These are phyloP conservation scores for Stephania cephalantha DNA, from an alignment of 164 flowering plant genomes.

Conservation along the genomic window DNA sequence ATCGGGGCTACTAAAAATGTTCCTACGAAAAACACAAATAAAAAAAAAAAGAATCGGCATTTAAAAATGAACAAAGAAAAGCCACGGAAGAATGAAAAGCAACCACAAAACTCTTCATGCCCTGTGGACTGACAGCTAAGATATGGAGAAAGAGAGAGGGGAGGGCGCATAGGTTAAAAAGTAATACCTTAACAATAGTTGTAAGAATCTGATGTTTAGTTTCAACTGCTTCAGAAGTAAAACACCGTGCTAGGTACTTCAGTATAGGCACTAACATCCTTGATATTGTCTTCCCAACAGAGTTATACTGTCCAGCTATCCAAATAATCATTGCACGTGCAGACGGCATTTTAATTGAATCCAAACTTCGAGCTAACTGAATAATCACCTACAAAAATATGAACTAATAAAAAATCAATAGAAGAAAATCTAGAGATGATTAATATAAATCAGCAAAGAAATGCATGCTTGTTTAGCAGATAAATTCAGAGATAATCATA, in stretches of 20 bases:
- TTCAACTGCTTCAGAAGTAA: constrained; percentile 64
- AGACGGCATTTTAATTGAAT: constrained; percentile 68
- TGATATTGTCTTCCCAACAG: constrained; percentile 55
- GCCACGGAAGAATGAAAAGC: background rate
- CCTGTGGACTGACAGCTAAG: background rate
- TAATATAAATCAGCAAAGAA: background rate
- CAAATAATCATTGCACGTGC: constrained; percentile 88
- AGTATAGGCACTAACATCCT: constrained; percentile 51
- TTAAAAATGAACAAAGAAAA: no score
- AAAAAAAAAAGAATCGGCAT: background rate
- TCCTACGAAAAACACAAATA: background rate
- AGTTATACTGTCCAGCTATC: constrained; percentile 84
- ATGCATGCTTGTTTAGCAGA: background rate
- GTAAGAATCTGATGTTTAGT: constrained; percentile 87
- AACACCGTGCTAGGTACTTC: constrained; percentile 71
- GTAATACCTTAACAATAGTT: constrained; percentile 62
- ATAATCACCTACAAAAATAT: constrained; percentile 53
- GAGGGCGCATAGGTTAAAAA: background rate
- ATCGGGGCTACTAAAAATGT: no score
- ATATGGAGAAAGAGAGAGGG: background rate
- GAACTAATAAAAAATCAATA: constrained; percentile 7
- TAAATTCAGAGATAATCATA: background rate
- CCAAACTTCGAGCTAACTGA: constrained; percentile 72
- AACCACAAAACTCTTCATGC: background rate
- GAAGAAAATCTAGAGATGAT: background rate